Evolutionary conservation across 1,139 yeast genomes (phyloP), one percentile per base, ranked within the genome.

Genomic region (Candida dubliniensis): DNA sequence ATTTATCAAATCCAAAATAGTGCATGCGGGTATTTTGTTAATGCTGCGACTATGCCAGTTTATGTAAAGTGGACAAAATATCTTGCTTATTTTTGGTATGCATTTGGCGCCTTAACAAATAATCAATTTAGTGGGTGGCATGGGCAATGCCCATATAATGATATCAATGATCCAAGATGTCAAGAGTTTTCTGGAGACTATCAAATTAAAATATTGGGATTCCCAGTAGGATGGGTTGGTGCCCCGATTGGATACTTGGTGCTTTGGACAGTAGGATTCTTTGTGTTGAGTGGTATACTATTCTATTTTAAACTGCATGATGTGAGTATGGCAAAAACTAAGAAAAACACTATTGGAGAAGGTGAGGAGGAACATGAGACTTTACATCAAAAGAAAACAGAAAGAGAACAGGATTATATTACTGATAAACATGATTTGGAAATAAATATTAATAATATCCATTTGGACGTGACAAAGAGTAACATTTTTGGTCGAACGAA

Each of bases 61-160:
- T 88, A 88, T 56, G 95, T 88, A 4, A 73, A 91, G 32, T 88
- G 96, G 96, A 74, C 83, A 5, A 86, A 84, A 56, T 88, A 87
- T 60, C 63, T 82, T 42, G 82, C 91, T 0, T 84, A 81, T 56
- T 77, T 85, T 46, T 88, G 93, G 87, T 87, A 85, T 55, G 83
- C 82, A 0, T 85, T 84, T 63, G 95, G 95, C 0, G 84, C 86
- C 0, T 60, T 84, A 45, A 55, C 76, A 14, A 76, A 89, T 0
- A 85, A 84, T 56, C 87, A 87, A 53, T 87, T 79, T 58, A 68
- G 84, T 1, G 76, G 71, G 38, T 84, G 76, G 67, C 50, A 58
- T 46, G 89, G 89, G 8, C 78, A 72, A 42, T 86, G 93, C 60
- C 71, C 73, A 7, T 66, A 67, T 31, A 69, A 67, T 18, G 41